Evolutionary conservation across 2,329 filamentous ascomycete genomes (phyloP).

Genomic region (Fusarium kyushuense): DNA sequence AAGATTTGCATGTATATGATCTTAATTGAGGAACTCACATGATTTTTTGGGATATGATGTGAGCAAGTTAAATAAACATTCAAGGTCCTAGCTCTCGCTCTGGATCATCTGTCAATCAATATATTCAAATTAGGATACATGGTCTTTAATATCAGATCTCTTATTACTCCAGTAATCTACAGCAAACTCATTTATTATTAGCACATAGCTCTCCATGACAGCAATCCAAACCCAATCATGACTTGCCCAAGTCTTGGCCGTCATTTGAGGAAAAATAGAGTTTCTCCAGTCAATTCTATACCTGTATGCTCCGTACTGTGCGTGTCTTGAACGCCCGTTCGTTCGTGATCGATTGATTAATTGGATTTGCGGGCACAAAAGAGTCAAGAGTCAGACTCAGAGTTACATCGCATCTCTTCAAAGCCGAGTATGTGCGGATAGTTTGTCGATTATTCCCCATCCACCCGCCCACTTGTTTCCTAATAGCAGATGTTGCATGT

Average conservation of each 20-base stretch:
- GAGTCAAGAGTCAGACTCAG: not conserved
- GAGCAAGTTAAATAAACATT: not conserved
- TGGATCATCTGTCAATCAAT: not conserved
- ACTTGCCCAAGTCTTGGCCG: not conserved
- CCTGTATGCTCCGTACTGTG: constrained; percentile 14
- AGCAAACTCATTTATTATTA: not conserved
- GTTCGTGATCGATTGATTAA: constrained; percentile 4
- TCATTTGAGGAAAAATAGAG: constrained; percentile 33
- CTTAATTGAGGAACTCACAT: not conserved
- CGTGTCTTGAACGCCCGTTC: not conserved
- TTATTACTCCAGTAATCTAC: not conserved
- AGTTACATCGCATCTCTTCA: constrained; percentile 19
- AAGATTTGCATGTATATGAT: not conserved
- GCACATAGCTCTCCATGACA: not conserved
- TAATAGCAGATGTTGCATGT: constrained; percentile 22
- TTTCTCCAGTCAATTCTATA: constrained; percentile 18
- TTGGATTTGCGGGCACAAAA: constrained; percentile 19
- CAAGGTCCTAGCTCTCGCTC: not conserved
- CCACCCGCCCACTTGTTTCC: constrained; percentile 23
- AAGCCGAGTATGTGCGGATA: constrained; percentile 11
- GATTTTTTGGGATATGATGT: not conserved
- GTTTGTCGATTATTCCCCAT: constrained; percentile 1
- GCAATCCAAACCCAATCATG: constrained; percentile 1
- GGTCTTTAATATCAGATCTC: not conserved
- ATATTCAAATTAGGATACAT: not conserved